A percentile compares a stretch with the other conserved stretches of the same genome.
Evolutionary conservation across 1,139 yeast species (phyloP).

Genomic region (Wickerhamomyces sp.): DNA sequence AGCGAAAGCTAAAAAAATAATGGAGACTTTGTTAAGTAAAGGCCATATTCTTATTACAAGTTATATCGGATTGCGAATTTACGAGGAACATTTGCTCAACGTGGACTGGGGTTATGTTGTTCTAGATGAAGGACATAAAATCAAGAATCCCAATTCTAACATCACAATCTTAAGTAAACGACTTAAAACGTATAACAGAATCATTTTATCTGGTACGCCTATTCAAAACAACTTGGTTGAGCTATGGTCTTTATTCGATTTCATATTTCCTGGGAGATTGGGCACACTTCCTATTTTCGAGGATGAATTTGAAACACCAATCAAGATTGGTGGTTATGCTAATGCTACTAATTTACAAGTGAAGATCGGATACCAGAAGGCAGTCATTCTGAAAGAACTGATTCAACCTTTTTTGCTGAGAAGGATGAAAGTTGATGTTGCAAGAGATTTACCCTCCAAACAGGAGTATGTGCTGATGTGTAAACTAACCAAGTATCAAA

Average conservation of each 20-base stretch:
- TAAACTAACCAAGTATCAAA: conserved; percentile 72
- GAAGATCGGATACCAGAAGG: conserved; percentile 95
- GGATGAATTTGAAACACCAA: conserved; percentile 86
- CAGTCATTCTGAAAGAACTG: conserved; percentile 81
- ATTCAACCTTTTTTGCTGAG: conserved; percentile 86
- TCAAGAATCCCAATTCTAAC: conserved; percentile 89
- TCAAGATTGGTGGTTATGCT: conserved; percentile 97
- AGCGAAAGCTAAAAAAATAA: conserved; percentile 24
- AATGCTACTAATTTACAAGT: conserved; percentile 95
- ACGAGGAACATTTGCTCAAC: conserved; percentile 64
- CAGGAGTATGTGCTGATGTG: conserved; percentile 93
- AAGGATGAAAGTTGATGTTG: conserved; percentile 92
- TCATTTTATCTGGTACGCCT: conserved; percentile 93
- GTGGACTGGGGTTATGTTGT: conserved; percentile 87
- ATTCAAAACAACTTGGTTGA: conserved; percentile 90
- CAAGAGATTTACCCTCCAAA: conserved; percentile 90
- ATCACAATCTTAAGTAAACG: conserved; percentile 84
- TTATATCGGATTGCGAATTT: conserved; percentile 82
- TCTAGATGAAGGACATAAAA: conserved; percentile 94
- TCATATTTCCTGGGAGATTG: conserved; percentile 87
- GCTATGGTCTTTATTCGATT: conserved; percentile 92
- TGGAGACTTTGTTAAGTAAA: conserved; percentile 31
- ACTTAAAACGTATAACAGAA: conserved; percentile 72
- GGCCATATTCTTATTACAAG: conserved; percentile 92
- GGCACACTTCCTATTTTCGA: conserved; percentile 96